Conservation (phyloP, 176 grass and related monocot genomes). For the Oryza brachyantha region DNA sequence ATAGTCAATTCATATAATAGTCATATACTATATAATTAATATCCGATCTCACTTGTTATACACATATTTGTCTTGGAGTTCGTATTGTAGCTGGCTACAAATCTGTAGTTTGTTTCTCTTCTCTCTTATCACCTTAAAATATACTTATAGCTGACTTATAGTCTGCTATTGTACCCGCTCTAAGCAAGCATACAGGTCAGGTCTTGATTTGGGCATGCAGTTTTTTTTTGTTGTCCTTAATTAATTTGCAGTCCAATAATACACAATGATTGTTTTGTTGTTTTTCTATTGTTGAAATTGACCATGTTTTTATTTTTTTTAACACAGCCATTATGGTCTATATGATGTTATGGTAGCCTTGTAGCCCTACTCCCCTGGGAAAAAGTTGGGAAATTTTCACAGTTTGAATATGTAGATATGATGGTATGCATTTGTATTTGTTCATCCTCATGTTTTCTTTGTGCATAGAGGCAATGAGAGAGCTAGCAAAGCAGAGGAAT, state of each 20-base stretch:
- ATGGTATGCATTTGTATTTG: background rate
- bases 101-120: too few species aligned
- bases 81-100: too few species aligned
- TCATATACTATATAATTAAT: too few species aligned
- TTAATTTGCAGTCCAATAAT: background rate
- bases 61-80: too few species aligned
- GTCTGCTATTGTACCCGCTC: too few species aligned
- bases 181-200: background rate
- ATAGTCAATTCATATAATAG: too few species aligned
- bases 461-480: background rate
- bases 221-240: slow-evolving; percentile 8
- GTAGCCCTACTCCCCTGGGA: background rate
- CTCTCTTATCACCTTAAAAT: too few species aligned
- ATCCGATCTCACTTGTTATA: too few species aligned
- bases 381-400: background rate
- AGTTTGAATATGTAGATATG: background rate
- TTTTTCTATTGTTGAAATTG: background rate
- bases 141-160: too few species aligned
- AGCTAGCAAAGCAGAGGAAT: background rate
- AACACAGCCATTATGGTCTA: background rate
- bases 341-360: background rate
- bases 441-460: background rate
- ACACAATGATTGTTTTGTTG: background rate
- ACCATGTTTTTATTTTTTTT: background rate
- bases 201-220: background rate